Evolutionary conservation across 2,329 filamentous ascomycete genomes (phyloP).

Genomic region (Aspergillus flavus): DNA sequence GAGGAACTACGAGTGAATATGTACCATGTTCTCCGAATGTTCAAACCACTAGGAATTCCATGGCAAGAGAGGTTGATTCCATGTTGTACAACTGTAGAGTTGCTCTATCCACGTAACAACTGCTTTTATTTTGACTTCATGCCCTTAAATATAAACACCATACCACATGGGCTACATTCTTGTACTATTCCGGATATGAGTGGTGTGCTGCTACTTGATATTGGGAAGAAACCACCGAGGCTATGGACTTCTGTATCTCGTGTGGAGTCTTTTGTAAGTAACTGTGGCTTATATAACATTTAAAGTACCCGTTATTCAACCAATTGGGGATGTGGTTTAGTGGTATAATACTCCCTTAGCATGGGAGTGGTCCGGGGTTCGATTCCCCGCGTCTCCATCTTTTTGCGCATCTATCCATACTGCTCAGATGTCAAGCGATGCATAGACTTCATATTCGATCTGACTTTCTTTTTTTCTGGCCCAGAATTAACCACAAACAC

Average conservation of each 20-base stretch:
- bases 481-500: not conserved
- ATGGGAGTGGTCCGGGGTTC: constrained; percentile 2
- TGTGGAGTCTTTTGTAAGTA: not conserved
- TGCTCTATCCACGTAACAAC: not conserved
- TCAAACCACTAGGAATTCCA: not conserved
- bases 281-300: not conserved
- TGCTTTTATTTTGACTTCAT: not conserved
- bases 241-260: no score
- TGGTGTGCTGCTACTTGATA: no score
- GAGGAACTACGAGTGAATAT: not conserved
- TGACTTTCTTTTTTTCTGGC: not conserved
- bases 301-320: rapidly evolving
- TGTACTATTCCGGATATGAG: not conserved
- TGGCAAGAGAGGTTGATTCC: not conserved
- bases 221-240: no score
- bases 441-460: no score
- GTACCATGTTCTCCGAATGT: not conserved
- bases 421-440: no score
- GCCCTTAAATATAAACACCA: not conserved
- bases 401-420: not conserved
- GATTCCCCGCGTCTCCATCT: not conserved
- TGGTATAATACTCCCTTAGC: constrained; percentile 3
- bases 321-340: constrained; percentile 3
- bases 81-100: not conserved
- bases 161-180: not conserved